phyloP scores from a whole-genome alignment of 2,329 filamentous ascomycete genomes.

The Myrmaecium sp. region DNA sequence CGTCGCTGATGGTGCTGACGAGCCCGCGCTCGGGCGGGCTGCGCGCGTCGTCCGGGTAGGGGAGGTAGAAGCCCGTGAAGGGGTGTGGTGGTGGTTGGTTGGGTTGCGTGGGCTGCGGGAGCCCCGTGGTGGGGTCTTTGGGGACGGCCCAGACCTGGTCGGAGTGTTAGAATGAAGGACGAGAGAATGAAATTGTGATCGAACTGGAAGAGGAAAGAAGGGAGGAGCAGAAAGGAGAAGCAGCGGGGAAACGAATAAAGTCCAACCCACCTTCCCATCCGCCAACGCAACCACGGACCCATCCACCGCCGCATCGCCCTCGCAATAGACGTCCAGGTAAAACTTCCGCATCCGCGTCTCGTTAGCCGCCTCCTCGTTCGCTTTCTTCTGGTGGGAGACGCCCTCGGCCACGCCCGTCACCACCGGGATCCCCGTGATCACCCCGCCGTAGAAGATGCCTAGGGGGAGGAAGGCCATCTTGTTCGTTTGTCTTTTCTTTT shows the following conservation, averaged over 20 bases:
- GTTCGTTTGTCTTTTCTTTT: too few relatives aligned
- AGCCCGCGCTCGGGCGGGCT: conserved; percentile 26
- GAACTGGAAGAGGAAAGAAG: background rate
- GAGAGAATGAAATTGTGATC: background rate
- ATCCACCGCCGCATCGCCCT: conserved; percentile 22
- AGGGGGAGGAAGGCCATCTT: conserved; percentile 14
- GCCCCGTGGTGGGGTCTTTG: conserved; percentile 12
- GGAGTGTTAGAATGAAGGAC: background rate
- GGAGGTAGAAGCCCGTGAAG: conserved; percentile 34
- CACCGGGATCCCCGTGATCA: conserved; percentile 28
- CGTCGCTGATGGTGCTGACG: conserved; percentile 30
- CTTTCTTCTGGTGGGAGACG: conserved; percentile 31
- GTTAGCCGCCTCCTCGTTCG: conserved; percentile 32
- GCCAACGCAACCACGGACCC: conserved; percentile 27
- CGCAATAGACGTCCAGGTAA: conserved; percentile 29
- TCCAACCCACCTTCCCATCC: conserved; percentile 26
- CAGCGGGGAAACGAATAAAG: too few relatives aligned
- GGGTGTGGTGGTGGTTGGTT: conserved; percentile 22
- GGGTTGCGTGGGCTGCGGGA: conserved; percentile 14
- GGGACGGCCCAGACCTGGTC: conserved; percentile 20
- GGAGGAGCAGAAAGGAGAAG: background rate
- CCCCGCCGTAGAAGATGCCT: conserved; percentile 20
- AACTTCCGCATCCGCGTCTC: conserved; percentile 36
- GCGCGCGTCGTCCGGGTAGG: conserved; percentile 30
- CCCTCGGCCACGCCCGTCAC: conserved; percentile 35